Evolutionary conservation across 2,329 filamentous ascomycete species (phyloP).

Genomic region (Claviceps pazoutovae): DNA sequence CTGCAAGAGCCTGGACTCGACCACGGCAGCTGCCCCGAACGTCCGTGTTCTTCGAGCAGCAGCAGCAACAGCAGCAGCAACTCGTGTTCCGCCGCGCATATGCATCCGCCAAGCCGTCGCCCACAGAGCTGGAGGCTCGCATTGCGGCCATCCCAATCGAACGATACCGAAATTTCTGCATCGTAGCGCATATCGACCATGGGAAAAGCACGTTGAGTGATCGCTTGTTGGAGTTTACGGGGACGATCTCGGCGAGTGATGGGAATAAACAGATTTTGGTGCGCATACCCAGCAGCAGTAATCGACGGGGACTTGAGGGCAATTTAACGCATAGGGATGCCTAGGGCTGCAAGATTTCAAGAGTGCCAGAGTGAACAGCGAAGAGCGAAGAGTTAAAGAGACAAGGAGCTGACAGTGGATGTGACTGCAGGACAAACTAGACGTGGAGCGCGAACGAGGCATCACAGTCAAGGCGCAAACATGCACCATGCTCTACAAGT

Average conservation of each 20-base stretch:
- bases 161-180: slow-evolving; percentile 89
- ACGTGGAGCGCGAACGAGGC: slow-evolving; percentile 50
- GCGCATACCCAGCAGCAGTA: not conserved
- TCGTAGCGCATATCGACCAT: slow-evolving; percentile 97
- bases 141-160: slow-evolving; percentile 66
- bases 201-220: slow-evolving; percentile 95
- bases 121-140: slow-evolving; percentile 27
- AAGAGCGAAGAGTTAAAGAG: too few species aligned
- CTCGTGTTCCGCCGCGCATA: slow-evolving; percentile 5
- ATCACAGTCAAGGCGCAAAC: slow-evolving; percentile 99
- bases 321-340: too few species aligned
- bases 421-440: slow-evolving; percentile 54
- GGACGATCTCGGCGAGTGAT: slow-evolving; percentile 70
- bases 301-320: too few species aligned
- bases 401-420: not conserved
- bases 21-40: slow-evolving; percentile 15
- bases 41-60: slow-evolving; percentile 3
- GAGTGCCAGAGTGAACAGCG: too few species aligned
- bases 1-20: slow-evolving; percentile 24
- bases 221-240: slow-evolving; percentile 81
- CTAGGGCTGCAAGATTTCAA: too few species aligned
- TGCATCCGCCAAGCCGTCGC: slow-evolving; percentile 15
- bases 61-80: not conserved
- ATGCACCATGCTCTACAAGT: slow-evolving; percentile 90
- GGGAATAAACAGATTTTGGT: slow-evolving; percentile 82